Percentiles rank a stretch among this genome's conserved stretches.
phyloP scores from a whole-genome alignment of 2,329 filamentous ascomycete genomes.

The Cercospora canescens region DNA sequence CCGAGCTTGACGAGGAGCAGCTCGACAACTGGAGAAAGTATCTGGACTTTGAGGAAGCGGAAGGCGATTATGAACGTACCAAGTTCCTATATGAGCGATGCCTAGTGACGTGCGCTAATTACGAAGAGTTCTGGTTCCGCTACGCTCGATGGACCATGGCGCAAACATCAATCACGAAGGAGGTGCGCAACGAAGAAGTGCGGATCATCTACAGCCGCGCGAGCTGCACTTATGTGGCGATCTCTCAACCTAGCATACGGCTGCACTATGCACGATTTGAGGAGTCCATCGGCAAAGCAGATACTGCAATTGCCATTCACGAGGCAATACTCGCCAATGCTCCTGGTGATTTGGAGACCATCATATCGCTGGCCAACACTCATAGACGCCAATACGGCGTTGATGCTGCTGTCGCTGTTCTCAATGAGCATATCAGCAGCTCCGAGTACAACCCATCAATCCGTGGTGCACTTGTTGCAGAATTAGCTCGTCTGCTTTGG shows the following conservation, averaged over 20 bases:
- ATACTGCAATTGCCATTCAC: slow-evolving; percentile 82
- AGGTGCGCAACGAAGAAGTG: slow-evolving; percentile 78
- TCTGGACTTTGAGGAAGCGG: slow-evolving; percentile 88
- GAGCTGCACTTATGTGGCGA: slow-evolving; percentile 79
- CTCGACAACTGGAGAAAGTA: slow-evolving; percentile 93
- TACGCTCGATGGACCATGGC: slow-evolving; percentile 92
- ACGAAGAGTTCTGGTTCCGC: slow-evolving; percentile 98
- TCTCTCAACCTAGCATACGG: slow-evolving; percentile 79
- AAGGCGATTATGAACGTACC: slow-evolving; percentile 73
- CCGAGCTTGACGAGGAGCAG: slow-evolving; percentile 82
- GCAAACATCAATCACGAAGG: slow-evolving; percentile 79
- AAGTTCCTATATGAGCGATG: slow-evolving; percentile 92
- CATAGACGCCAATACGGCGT: slow-evolving; percentile 80
- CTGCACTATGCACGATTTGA: slow-evolving; percentile 95
- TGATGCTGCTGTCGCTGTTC: slow-evolving; percentile 79
- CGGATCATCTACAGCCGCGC: slow-evolving; percentile 90
- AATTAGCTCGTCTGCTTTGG: slow-evolving; percentile 86
- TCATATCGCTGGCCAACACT: slow-evolving; percentile 83
- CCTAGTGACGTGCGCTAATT: slow-evolving; percentile 86
- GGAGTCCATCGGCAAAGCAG: slow-evolving; percentile 74
- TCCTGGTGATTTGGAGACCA: slow-evolving; percentile 82
- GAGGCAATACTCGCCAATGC: slow-evolving; percentile 73
- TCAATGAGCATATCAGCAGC: slow-evolving; percentile 71
- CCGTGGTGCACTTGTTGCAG: slow-evolving; percentile 82
- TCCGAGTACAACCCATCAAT: slow-evolving; percentile 59